Base-by-base conservation (phyloP, 129 eudicot genomes). In the Saussurea involucrata region DNA sequence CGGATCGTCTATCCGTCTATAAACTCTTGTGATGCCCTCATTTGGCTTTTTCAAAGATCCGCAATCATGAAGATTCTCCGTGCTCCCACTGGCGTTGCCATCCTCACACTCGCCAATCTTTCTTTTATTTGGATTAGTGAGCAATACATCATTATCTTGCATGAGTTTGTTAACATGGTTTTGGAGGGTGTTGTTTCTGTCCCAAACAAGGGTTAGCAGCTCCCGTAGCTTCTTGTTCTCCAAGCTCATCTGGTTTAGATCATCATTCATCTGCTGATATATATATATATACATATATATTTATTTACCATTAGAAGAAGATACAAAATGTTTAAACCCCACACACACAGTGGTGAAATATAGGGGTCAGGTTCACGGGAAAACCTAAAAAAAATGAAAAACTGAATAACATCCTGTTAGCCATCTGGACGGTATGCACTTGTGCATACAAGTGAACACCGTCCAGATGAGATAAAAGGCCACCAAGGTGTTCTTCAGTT, bases 1-100 rank as follows among this genome's bases (percentile, higher is more conserved):
- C 20, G 55, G 73, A 46, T 76, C 61, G 61, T 53, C 80, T 15
- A 36, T 66, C 22, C 34, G 80, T 66, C 33, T 66, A 76, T 76
- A 66, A 42, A 44, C 53, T 76, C 22, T 76, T 20, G 24, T 76
- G 17, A 76, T 20, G 53, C 66, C 80, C 8, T 76, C 53, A 64
- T 46, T 66, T 65, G 33, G 15, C 64, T 49, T 76, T 29, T 76
- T 76, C 18, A 66, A 28, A 13, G 29, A 36, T n/a, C 13, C 72
- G 1, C 9, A 42, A 31, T 33, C 21, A 49, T 49, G 11, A 66
- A 28, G 70, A 32, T 28, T 64, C 69, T 64, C 34, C 37, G 13
- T 75, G 72, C 79, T 75, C 15, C 63, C 71, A 24, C 44, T 7
- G 6, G 63, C 20, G 72, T 65, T 65, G 49, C 46, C 11, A 4